Base-by-base conservation (phyloP, 805 yeast species). In the Sugiyamaella americana region DNA sequence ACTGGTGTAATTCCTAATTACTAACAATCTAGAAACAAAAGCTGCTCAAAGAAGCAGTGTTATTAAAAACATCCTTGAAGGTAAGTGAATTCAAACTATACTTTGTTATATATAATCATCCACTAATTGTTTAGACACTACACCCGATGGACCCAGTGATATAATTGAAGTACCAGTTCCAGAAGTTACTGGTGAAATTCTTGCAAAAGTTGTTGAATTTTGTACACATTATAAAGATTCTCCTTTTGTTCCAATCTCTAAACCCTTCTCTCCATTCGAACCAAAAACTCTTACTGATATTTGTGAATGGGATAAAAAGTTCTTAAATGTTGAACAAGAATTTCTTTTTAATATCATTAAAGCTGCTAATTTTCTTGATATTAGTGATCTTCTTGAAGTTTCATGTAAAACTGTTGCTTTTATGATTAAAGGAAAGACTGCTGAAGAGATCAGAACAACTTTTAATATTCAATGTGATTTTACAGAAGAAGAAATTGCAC, bases 231-330 rank as follows among this genome's bases (percentile, higher is more conserved):
- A 91, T 71, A 84, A 82, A 64, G 62, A 68, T 45, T 13, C 13
- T n/a, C n/a, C n/a, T n/a, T 13, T 13, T 29, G 34, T n/a, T 13
- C n/a, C n/a, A n/a, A 13, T n/a, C n/a, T 13, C 13, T n/a, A n/a
- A 88, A 86, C 62, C 76, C 84, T 6, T 72, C 72, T 18, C 85
- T 86, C 17, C 87, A 81, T 52, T 89, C 82, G 59, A 62, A 30
- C 51, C 59, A 52, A 80, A 84, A 63, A 86, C 85, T 62, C 75
- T 91, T n/a, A 87, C 88, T 1, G 96, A 95, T 2, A 87, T 91
- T 43, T 91, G 84, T 51, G 88, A 88, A 40, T 91, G 98, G 98
- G 98, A 91, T 68, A 85, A 86, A 65, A 87, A 85, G 65, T 91
- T 89, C 65, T 75, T 91, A 58, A 85, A 86, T 61, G 96, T 91